A percentile compares a stretch with the other conserved stretches of the same genome.
phyloP scores from a whole-genome alignment of 2,329 filamentous ascomycete genomes.

The Curvularia verruculosa region DNA sequence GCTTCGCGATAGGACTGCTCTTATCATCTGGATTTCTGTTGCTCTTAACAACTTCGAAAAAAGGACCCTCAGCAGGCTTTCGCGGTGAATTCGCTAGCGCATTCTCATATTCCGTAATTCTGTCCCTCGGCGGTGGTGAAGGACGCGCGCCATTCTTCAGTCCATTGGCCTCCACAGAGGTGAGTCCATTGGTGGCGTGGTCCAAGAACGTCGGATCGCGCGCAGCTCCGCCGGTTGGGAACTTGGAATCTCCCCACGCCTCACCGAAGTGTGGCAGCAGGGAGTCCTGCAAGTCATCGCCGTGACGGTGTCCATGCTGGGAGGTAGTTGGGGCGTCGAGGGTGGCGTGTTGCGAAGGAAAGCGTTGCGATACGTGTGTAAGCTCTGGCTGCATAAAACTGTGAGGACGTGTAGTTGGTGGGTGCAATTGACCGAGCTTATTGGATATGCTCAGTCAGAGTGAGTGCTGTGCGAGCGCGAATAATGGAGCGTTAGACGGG shows the following conservation, averaged over 20 bases:
- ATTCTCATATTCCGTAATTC: conserved; percentile 63
- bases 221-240: conserved; percentile 23
- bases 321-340: conserved; percentile 48
- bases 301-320: conserved; percentile 65
- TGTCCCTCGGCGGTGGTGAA: conserved; percentile 51
- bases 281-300: conserved; percentile 54
- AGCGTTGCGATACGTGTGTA: conserved; percentile 57
- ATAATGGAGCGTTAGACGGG: conserved; percentile 22
- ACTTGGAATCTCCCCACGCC: conserved; percentile 38
- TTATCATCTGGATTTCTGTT: conserved; percentile 52
- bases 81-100: conserved; percentile 48
- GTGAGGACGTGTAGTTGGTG: conserved; percentile 41
- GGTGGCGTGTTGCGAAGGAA: conserved; percentile 48
- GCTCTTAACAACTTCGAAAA: conserved; percentile 61
- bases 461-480: conserved; percentile 26
- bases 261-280: conserved; percentile 48
- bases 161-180: conserved; percentile 30
- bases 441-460: conserved; percentile 46
- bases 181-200: conserved; percentile 15
- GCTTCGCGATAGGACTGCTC: conserved; percentile 59
- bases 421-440: conserved; percentile 62
- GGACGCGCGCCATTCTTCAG: conserved; percentile 32
- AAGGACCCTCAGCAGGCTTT: conserved; percentile 51
- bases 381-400: conserved; percentile 71
- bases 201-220: conserved; percentile 32